phyloP scores from a whole-genome alignment of 176 grass and related monocot genomes.

The Lolium perenne region DNA sequence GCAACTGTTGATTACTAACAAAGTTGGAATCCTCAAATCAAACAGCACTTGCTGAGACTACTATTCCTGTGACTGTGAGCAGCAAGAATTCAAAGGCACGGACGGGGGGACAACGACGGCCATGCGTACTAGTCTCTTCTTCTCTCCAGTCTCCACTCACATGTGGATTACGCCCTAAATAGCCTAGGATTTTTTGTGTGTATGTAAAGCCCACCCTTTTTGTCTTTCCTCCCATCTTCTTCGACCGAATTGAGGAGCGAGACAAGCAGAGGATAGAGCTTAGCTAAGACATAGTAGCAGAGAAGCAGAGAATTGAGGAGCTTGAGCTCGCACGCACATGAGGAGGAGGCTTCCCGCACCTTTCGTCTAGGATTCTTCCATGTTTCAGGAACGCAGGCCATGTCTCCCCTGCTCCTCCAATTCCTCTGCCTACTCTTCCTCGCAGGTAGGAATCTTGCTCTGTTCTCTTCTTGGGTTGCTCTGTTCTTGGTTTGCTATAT shows the following conservation, averaged over 20 bases:
- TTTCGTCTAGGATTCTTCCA: slow-evolving; percentile 41
- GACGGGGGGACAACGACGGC: slow-evolving; percentile 34
- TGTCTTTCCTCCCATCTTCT: neutral
- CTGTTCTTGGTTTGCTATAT: neutral
- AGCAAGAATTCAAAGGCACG: slow-evolving; percentile 32
- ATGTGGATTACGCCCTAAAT: slow-evolving; percentile 27
- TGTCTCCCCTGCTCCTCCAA: slow-evolving; percentile 57
- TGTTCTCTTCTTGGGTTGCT: neutral
- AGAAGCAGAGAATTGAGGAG: neutral
- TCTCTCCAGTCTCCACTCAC: slow-evolving; percentile 27
- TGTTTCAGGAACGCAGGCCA: slow-evolving; percentile 57
- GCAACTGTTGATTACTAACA: slow-evolving; percentile 13
- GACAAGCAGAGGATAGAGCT: neutral
- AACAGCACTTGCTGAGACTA: neutral
- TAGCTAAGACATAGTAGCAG: neutral
- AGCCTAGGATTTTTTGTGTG: slow-evolving; percentile 13
- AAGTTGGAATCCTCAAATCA: neutral
- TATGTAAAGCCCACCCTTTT: neutral
- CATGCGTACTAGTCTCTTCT: neutral
- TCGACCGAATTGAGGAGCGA: neutral
- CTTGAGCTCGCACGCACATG: slow-evolving; percentile 9
- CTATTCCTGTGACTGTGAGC: neutral
- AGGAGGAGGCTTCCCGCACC: neutral
- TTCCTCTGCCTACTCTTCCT: slow-evolving; percentile 63
- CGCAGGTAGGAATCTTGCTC: slow-evolving; percentile 40